Conservation (phyloP, 306 rosid species). For the Vigna reflexopilosa region DNA sequence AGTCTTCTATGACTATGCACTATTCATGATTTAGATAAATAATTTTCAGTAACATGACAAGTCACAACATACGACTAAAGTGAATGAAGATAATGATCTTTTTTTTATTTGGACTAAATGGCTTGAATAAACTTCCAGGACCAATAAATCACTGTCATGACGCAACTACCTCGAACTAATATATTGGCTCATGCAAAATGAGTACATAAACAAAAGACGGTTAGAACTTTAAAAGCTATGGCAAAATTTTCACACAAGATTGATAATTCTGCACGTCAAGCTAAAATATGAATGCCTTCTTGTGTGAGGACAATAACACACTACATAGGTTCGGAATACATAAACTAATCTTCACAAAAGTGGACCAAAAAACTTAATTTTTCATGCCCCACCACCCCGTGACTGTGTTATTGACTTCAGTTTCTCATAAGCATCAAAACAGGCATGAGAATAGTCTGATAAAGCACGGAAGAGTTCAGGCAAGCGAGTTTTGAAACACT, state of each 20-base stretch:
- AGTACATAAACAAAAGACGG: slow-evolving; percentile 32
- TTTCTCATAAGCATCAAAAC: slow-evolving; percentile 67
- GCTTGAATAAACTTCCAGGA: not conserved
- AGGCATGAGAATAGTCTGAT: slow-evolving; percentile 62
- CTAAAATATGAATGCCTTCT: slow-evolving; percentile 43
- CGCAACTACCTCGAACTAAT: not conserved
- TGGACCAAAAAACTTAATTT: slow-evolving; percentile 26
- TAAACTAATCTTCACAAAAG: slow-evolving; percentile 31
- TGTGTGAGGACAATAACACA: slow-evolving; percentile 35
- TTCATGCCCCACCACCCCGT: slow-evolving; percentile 47
- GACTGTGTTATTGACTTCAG: slow-evolving; percentile 55
- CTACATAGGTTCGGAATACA: slow-evolving; percentile 37
- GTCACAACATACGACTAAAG: not conserved
- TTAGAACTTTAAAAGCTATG: slow-evolving; percentile 31
- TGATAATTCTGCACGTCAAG: slow-evolving; percentile 39
- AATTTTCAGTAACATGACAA: not conserved
- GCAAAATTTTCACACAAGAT: slow-evolving; percentile 56
- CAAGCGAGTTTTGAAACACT: slow-evolving; percentile 74
- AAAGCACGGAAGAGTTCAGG: slow-evolving; percentile 83
- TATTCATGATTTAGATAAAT: slow-evolving; percentile 16
- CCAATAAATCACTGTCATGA: not conserved
- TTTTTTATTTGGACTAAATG: slow-evolving; percentile 12
- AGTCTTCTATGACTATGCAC: slow-evolving; percentile 21
- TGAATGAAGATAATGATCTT: not conserved
- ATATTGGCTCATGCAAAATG: slow-evolving; percentile 9